A percentile compares a stretch with the other conserved stretches of the same genome.
These are phyloP conservation scores for Candida incommunis DNA, from an alignment of 805 yeast species.

Conservation along the genomic window DNA sequence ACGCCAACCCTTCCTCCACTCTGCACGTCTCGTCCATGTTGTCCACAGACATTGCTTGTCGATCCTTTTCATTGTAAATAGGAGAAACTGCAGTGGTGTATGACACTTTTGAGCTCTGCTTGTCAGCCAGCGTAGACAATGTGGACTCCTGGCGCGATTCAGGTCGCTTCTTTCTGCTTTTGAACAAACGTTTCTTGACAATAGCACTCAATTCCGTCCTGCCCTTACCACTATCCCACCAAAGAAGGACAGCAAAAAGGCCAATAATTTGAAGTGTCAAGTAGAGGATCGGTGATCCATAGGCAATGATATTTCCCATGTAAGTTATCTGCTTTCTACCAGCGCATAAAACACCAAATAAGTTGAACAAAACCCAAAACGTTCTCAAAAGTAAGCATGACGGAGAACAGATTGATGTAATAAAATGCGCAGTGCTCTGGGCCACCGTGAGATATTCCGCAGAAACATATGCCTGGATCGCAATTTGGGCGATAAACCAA, in stretches of 20 bases:
- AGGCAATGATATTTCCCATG: slow-evolving; percentile 19
- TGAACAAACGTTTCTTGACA: slow-evolving; percentile 1
- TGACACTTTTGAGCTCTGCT: slow-evolving; percentile 3
- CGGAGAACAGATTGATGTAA: slow-evolving; percentile 18
- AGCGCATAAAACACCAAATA: slow-evolving; percentile 21
- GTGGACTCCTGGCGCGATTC: background rate
- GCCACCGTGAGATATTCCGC: slow-evolving; percentile 14
- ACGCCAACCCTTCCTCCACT: slow-evolving; percentile 6
- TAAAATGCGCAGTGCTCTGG: slow-evolving; percentile 16
- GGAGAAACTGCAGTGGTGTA: too few relatives aligned
- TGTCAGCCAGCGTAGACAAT: background rate
- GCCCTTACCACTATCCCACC: slow-evolving; percentile 23
- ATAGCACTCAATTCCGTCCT: slow-evolving; percentile 8
- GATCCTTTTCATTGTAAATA: background rate
- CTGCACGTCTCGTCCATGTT: slow-evolving; percentile 6
- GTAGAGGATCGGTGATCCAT: slow-evolving; percentile 22
- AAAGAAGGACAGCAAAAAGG: slow-evolving; percentile 13
- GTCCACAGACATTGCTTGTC: slow-evolving; percentile 4
- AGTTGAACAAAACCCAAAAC: slow-evolving; percentile 18
- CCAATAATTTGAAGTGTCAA: slow-evolving; percentile 16
- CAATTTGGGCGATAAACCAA: slow-evolving; percentile 19
- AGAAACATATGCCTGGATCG: slow-evolving; percentile 18
- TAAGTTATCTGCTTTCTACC: slow-evolving; percentile 11
- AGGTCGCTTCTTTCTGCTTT: background rate
- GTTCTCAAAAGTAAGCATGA: slow-evolving; percentile 17